Evolutionary conservation across 306 rosid genomes (phyloP).

Genomic region (Rosa persica): DNA sequence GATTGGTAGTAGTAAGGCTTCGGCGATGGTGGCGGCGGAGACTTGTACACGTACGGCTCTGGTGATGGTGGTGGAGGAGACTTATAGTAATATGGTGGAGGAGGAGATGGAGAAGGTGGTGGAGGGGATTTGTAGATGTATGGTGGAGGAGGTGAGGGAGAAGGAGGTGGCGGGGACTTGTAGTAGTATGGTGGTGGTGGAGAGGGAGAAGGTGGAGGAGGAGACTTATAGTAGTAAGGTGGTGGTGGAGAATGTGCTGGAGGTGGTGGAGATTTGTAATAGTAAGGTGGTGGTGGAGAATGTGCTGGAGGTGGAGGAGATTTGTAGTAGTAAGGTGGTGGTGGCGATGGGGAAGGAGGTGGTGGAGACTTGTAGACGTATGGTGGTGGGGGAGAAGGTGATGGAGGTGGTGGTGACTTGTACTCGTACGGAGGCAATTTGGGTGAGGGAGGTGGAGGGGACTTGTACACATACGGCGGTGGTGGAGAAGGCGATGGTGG

Average conservation of each 20-base stretch:
- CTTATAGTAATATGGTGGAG: constrained; percentile 18
- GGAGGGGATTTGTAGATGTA: constrained; percentile 46
- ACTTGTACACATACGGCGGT: constrained; percentile 4
- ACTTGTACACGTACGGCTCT: constrained; percentile 28
- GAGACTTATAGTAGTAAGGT: constrained; percentile 40
- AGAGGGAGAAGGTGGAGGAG: constrained; percentile 31
- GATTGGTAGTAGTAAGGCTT: constrained; percentile 16
- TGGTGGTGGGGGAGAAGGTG: constrained; percentile 7
- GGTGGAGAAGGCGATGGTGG: constrained; percentile 16
- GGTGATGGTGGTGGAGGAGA: constrained; percentile 29
- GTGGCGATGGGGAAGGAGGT: constrained; percentile 38
- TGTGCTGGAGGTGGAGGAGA: constrained; percentile 29
- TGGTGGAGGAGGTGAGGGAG: background rate
- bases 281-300: background rate
- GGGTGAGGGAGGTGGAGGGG: constrained; percentile 21
- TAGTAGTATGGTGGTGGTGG: constrained; percentile 23
- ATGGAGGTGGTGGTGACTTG: constrained; percentile 33
- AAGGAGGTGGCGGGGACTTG: constrained; percentile 47
- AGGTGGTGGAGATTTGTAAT: constrained; percentile 32
- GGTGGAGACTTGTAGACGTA: constrained; percentile 46
- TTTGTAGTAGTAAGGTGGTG: constrained; percentile 28
- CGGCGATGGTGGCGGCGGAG: constrained; percentile 42
- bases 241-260: constrained; percentile 25
- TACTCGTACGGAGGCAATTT: too few relatives aligned
- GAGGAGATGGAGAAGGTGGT: constrained; percentile 26